Evolutionary conservation across 345 rosid genomes (phyloP), one percentile per base, ranked within the genome.

Genomic region (Luvunga scandens): DNA sequence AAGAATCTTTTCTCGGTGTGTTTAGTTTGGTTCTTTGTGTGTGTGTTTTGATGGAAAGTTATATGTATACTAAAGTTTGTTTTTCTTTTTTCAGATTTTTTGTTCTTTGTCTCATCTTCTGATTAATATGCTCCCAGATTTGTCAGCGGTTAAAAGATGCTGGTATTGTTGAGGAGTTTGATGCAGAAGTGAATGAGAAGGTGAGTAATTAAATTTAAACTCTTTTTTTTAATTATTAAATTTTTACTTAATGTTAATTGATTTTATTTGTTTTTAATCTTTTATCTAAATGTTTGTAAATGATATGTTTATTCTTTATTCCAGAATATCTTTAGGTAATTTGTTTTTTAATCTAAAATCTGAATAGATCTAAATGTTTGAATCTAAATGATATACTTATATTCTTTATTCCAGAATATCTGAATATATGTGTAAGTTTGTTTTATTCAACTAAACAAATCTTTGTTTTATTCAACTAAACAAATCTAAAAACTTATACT

Each of bases 81-180:
- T 59, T 50, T 61, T 61, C 36, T 66, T 75, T 50, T 33, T 38
- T 45, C 50, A 45, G 63, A 19, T 57, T 61, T 55, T 82, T 64
- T 61, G 66, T 53, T 42, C 24, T 10, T 80, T 60, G 48, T 69
- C 70, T 75, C 72, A 70, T 75, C 67, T 78, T 71, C 31, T 85
- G 64, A 78, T 62, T 67, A 42, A 67, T 57, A 69, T 80, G 75
- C 72, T 77, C 59, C 67, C 88, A 96, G 97, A 84, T 93, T 80
- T 89, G 86, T 83, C 81, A 79, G 76, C 91, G 97, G 76, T 89
- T 96, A 89, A 92, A 85, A 85, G 95, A 94, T 82, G 91, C 93
- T 69, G 84, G 83, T 71, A 67, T 90, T 4, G 94, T 89, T 69
- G 94, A 89, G 83, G 95, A 91, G 85, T 91, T 92, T 81, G 90